These are phyloP conservation scores for Purshia tridentata DNA, from an alignment of 306 rosid species.

Conservation along the genomic window DNA sequence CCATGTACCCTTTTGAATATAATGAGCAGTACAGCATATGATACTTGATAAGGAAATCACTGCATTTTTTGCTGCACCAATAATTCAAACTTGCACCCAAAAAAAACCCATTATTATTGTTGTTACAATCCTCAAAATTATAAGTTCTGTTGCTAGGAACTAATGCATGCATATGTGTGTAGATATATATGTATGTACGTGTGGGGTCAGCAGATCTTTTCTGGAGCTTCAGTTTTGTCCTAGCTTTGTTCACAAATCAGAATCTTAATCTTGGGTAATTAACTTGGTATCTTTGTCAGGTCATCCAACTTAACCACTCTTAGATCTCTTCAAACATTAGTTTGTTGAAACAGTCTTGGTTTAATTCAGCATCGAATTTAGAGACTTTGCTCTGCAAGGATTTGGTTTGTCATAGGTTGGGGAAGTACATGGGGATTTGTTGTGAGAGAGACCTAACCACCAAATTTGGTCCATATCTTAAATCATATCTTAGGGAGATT, in stretches of 20 bases:
- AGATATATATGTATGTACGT: not conserved
- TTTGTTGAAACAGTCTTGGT: slow-evolving; percentile 14
- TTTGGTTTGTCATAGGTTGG: slow-evolving; percentile 35
- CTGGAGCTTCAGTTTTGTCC: slow-evolving; percentile 41
- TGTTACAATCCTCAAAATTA: not conserved
- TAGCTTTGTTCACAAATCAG: slow-evolving; percentile 49
- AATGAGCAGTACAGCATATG: no score
- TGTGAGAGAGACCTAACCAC: not conserved
- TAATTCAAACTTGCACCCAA: no score
- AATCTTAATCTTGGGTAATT: slow-evolving; percentile 61
- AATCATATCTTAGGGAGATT: not conserved
- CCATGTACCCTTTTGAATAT: no score
- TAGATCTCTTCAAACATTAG: slow-evolving; percentile 24
- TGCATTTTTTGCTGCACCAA: no score
- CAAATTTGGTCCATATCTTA: not conserved
- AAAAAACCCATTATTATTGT: not conserved
- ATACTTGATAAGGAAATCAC: no score
- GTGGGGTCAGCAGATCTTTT: slow-evolving; percentile 31
- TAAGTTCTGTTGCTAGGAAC: slow-evolving; percentile 9
- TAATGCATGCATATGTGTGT: not conserved
- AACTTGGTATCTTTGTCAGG: slow-evolving; percentile 56
- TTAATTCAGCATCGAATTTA: slow-evolving; percentile 24
- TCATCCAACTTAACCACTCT: slow-evolving; percentile 46
- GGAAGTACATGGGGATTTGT: not conserved
- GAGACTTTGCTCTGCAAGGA: slow-evolving; percentile 29